Conservation (phyloP, 441 rosid species). For the Erodium trifolium region DNA sequence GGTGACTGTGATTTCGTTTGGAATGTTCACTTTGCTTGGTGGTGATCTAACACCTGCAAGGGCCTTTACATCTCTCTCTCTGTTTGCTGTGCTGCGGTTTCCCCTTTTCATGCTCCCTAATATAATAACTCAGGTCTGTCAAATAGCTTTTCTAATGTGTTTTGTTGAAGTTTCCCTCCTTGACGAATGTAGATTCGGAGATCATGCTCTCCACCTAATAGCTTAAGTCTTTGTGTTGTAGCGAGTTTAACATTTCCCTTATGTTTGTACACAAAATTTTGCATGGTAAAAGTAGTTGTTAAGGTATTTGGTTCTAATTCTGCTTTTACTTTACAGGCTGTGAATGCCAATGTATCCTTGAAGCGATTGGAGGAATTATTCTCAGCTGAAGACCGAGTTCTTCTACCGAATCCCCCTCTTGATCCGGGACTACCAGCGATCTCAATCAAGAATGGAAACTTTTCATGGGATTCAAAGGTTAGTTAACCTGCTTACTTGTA, state of each 20-base stretch:
- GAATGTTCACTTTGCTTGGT: constrained; percentile 90
- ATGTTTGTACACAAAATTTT: neutral
- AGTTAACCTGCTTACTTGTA: constrained; percentile 16
- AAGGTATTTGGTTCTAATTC: constrained; percentile 13
- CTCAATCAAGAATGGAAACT: constrained; percentile 75
- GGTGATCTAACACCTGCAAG: constrained; percentile 98
- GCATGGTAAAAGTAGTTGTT: constrained; percentile 10
- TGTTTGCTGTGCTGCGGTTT: constrained; percentile 92
- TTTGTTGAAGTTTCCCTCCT: neutral
- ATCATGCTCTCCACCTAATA: too few relatives aligned
- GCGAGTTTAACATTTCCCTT: too few relatives aligned
- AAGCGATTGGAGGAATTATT: constrained; percentile 92
- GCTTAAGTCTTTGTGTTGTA: too few relatives aligned
- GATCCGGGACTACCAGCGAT: constrained; percentile 69
- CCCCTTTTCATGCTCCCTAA: constrained; percentile 95
- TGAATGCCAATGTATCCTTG: constrained; percentile 87
- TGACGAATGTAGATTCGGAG: too few relatives aligned
- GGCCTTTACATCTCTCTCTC: constrained; percentile 94
- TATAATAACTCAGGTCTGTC: constrained; percentile 77
- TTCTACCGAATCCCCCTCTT: constrained; percentile 84
- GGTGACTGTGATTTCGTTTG: constrained; percentile 91
- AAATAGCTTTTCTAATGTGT: constrained; percentile 16
- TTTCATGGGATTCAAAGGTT: constrained; percentile 98
- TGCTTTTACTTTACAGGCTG: constrained; percentile 43
- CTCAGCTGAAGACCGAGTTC: constrained; percentile 81